Percentiles rank a stretch among this genome's conserved stretches.
Evolutionary conservation across 140 eudicot genomes (phyloP).

Genomic region (Ambrosia hybrid): DNA sequence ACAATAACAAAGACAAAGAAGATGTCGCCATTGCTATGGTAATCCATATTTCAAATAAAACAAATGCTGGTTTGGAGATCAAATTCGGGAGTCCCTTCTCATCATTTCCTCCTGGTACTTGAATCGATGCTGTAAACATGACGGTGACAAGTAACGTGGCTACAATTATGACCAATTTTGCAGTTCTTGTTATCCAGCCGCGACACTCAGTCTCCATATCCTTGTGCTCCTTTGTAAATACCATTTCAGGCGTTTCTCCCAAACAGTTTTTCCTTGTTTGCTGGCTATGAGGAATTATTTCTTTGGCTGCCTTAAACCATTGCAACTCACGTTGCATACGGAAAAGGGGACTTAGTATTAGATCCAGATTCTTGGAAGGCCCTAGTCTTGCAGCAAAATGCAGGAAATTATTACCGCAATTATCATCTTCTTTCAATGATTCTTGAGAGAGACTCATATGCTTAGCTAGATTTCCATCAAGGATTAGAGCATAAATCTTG

Average conservation of each 20-base stretch:
- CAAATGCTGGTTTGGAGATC: not conserved
- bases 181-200: not conserved
- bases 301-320: not conserved
- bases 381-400: not conserved
- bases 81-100: not conserved
- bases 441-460: not conserved
- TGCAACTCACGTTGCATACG: not conserved
- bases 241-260: not conserved
- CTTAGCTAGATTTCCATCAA: not conserved
- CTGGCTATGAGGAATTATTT: not conserved
- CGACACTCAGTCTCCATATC: not conserved
- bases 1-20: not conserved
- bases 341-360: not conserved
- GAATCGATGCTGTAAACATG: not conserved
- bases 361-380: not conserved
- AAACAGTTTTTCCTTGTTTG: not conserved
- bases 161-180: not conserved
- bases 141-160: not conserved
- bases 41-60: no score
- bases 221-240: not conserved
- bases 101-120: not conserved
- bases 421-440: not conserved
- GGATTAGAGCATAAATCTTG: not conserved
- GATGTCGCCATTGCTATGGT: not conserved
- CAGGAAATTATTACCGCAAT: not conserved